phyloP scores from a whole-genome alignment of 306 rosid genomes.

The Castanea crenata region DNA sequence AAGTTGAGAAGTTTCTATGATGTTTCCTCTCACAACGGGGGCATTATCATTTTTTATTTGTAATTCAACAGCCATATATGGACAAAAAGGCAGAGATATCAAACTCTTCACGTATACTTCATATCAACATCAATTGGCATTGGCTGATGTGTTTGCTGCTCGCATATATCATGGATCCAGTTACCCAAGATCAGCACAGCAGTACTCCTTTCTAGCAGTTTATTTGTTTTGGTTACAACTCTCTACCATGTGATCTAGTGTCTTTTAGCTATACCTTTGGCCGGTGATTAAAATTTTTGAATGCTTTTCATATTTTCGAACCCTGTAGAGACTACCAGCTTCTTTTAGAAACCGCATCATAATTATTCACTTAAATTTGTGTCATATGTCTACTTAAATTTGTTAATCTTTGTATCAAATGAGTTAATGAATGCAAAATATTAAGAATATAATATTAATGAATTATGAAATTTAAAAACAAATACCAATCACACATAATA shows the following conservation, averaged over 20 bases:
- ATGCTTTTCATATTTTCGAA: neutral
- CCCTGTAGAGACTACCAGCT: neutral
- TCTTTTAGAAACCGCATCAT: neutral
- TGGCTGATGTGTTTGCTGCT: neutral
- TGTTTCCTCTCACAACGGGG: slow-evolving; percentile 36
- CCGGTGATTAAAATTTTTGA: neutral
- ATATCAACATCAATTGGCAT: neutral
- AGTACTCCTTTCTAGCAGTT: neutral
- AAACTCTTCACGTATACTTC: neutral
- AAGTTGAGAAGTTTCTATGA: slow-evolving; percentile 52
- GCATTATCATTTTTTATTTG: neutral
- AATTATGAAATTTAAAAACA: too few relatives aligned
- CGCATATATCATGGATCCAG: neutral
- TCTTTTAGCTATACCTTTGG: neutral
- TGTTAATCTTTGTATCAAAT: too few relatives aligned
- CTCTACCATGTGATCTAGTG: neutral
- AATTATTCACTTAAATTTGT: too few relatives aligned
- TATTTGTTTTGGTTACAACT: neutral
- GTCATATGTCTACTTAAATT: too few relatives aligned
- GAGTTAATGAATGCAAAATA: too few relatives aligned
- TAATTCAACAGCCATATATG: neutral
- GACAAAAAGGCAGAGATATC: neutral
- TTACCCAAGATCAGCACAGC: neutral
- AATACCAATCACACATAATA: too few relatives aligned
- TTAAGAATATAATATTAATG: too few relatives aligned